Conservation (phyloP, 345 rosid species). For the Corymbia maculata region DNA sequence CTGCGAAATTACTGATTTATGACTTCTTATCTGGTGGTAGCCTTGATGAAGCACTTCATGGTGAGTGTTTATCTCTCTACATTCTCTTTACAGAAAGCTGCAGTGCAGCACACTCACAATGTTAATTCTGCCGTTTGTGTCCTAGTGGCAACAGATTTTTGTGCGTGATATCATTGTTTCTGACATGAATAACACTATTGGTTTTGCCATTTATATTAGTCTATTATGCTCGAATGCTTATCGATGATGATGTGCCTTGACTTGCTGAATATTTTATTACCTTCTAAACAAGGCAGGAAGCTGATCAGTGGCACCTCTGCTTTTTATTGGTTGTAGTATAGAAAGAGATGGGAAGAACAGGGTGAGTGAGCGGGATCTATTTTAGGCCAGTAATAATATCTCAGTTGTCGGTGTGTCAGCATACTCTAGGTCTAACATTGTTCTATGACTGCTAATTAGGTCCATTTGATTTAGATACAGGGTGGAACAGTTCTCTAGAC, state of each 20-base stretch:
- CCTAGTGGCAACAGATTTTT: background rate
- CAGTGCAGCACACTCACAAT: background rate
- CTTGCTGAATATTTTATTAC: background rate
- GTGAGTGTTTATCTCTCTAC: conserved; percentile 21
- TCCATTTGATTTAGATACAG: background rate
- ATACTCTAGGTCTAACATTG: background rate
- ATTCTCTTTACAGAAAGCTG: background rate
- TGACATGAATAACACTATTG: background rate
- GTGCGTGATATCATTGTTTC: background rate
- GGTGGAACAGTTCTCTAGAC: background rate
- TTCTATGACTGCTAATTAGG: background rate
- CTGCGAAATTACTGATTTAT: conserved; percentile 79
- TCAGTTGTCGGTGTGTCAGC: background rate
- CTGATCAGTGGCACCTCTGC: background rate
- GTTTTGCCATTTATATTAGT: background rate
- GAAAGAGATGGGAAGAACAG: background rate
- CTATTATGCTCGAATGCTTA: background rate
- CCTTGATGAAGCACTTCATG: conserved; percentile 97
- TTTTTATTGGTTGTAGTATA: background rate
- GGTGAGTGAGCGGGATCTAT: background rate
- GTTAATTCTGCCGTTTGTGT: background rate
- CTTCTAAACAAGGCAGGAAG: background rate
- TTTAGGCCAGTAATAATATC: background rate
- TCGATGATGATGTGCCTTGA: background rate
- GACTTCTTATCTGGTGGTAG: conserved; percentile 95